Evolutionary conservation across 148 eudicot species (phyloP).

Genomic region (Chenopodium album): DNA sequence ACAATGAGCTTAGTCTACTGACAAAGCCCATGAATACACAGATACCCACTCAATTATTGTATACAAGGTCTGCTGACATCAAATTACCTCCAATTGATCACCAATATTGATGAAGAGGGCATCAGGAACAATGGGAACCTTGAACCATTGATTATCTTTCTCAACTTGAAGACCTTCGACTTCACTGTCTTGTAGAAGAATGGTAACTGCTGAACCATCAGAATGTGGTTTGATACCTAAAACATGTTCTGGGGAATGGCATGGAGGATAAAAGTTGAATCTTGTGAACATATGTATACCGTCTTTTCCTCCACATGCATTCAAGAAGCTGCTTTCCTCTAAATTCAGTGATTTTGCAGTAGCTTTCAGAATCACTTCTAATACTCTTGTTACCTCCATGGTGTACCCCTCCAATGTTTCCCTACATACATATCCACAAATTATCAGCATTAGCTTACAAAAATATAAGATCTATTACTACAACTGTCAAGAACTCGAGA

Average conservation of each 20-base stretch:
- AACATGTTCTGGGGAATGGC: constrained; percentile 35
- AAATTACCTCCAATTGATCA: constrained; percentile 45
- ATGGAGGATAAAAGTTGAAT: constrained; percentile 50
- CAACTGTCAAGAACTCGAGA: too few relatives aligned
- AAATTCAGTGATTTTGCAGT: constrained; percentile 40
- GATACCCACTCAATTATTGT: too few relatives aligned
- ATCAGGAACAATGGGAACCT: constrained; percentile 31
- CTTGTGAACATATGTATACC: constrained; percentile 19
- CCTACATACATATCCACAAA: not conserved
- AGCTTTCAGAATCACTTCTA: constrained; percentile 35
- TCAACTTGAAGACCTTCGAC: constrained; percentile 52
- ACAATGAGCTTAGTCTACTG: too few relatives aligned
- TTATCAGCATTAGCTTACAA: not conserved
- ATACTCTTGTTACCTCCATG: constrained; percentile 6
- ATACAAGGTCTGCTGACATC: not conserved
- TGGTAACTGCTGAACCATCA: constrained; percentile 42
- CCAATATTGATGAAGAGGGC: constrained; percentile 32
- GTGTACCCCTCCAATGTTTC: not conserved
- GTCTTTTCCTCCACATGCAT: constrained; percentile 29
- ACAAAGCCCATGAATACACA: too few relatives aligned
- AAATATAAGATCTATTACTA: not conserved
- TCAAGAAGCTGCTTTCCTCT: constrained; percentile 33
- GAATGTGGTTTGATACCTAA: constrained; percentile 47
- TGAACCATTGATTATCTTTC: constrained; percentile 43
- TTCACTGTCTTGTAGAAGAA: constrained; percentile 45